Evolutionary conservation across 192 early-diverging fungal genomes (phyloP).

Genomic region (Backusella luteola): DNA sequence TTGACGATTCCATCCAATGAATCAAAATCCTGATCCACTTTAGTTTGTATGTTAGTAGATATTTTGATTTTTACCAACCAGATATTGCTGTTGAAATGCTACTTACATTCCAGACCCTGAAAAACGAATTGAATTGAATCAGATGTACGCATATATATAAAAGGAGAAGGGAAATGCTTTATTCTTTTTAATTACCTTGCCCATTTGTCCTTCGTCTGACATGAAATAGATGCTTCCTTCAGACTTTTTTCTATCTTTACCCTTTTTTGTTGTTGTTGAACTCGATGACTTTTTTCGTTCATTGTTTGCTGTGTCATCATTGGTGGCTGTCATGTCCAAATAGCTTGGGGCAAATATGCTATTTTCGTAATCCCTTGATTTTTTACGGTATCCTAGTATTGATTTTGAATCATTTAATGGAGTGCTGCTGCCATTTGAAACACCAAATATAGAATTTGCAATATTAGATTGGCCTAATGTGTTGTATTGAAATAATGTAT

Average conservation of each 20-base stretch:
- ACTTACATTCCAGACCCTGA: constrained; percentile 3
- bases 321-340: neutral
- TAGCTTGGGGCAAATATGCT: neutral
- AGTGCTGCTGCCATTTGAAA: neutral
- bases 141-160: neutral
- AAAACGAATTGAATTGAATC: neutral
- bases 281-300: neutral
- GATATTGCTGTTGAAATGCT: neutral
- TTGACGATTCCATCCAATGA: constrained; percentile 48
- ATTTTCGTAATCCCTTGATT: constrained; percentile 18
- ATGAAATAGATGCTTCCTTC: constrained; percentile 14
- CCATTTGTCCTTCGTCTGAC: constrained; percentile 5
- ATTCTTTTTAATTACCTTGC: neutral
- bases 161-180: neutral
- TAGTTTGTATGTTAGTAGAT: neutral
- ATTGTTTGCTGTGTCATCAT: neutral
- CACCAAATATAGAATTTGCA: neutral
- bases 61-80: neutral
- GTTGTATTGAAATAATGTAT: neutral
- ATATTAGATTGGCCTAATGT: neutral
- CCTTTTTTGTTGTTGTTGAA: constrained; percentile 10
- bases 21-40: constrained; percentile 40
- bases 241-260: constrained; percentile 20
- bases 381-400: neutral
- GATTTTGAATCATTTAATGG: constrained; percentile 5